Conservation (phyloP, 1,284 basidiomycete species). For the Kwoniella shivajii region DNA sequence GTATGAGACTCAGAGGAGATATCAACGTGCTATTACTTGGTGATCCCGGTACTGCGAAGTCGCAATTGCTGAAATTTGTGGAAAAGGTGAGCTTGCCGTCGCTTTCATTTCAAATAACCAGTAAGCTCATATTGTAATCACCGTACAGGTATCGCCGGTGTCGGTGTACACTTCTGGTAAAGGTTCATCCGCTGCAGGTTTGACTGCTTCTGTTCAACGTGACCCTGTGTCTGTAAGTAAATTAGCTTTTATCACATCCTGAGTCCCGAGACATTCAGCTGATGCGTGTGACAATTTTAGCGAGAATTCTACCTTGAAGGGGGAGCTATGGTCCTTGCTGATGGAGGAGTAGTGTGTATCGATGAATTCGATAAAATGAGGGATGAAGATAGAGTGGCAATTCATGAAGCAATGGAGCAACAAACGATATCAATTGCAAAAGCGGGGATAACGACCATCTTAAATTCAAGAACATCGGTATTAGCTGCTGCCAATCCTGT, state of each 20-base stretch:
- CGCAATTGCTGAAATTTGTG: conserved; percentile 95
- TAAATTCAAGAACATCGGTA: conserved; percentile 95
- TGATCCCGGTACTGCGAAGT: conserved; percentile 98
- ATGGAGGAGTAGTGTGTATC: conserved; percentile 98
- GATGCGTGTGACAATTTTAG: too few species aligned
- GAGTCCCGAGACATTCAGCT: too few species aligned
- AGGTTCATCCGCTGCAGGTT: conserved; percentile 94
- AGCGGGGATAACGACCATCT: conserved; percentile 96
- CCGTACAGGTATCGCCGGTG: conserved; percentile 82
- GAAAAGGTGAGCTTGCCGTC: conserved; percentile 82
- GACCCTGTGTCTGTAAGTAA: conserved; percentile 79
- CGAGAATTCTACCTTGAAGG: conserved; percentile 99
- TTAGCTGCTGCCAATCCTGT: conserved; percentile 98
- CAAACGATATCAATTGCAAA: conserved; percentile 99
- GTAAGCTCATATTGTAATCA: conserved; percentile 1
- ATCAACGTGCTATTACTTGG: conserved; percentile 96
- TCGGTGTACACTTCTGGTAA: conserved; percentile 98
- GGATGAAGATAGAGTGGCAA: conserved; percentile 97
- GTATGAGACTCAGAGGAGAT: conserved; percentile 95
- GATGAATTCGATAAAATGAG: conserved; percentile 99
- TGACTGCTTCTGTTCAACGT: conserved; percentile 96
- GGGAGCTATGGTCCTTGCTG: conserved; percentile 98
- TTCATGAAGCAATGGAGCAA: conserved; percentile 99
- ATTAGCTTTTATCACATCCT: too few species aligned
- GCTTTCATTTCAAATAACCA: too few species aligned